Base-by-base conservation (phyloP, 257 asterid genomes). In the Plectranthus barbatus region DNA sequence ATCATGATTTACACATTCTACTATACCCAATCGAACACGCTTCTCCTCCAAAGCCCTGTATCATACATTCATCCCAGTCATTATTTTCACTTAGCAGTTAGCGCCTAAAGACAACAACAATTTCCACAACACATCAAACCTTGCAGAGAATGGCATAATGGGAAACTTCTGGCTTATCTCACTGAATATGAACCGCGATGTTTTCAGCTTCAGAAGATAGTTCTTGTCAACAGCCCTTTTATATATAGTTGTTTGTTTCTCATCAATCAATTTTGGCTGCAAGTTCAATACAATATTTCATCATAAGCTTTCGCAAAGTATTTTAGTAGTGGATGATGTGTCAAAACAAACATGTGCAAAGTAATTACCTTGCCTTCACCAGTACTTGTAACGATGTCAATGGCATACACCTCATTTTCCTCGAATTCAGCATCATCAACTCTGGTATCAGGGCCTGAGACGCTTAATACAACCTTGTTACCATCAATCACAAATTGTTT, bases 361-460 rank as follows among this genome's bases (percentile, higher is more conserved):
- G 13, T 9, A 15, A 72, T 52, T 73, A 88, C 95, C 93, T 88
- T 91, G 72, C 97, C 98, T 71, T 91, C 98, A 31, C 98, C 98
- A 6, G 96, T 86, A 84, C 95, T 86, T 29, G 97, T 82, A 44
- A 91, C 98, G 26, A 88, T 88, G 82, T 88, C 96, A 56, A 88
- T 71, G 11, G 95, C 70, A 66, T 92, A 92, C 33, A 92, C 96
- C 75, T 92, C 99, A 69, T 92, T 92, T 70, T 89, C 96, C 81
- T 92, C 99, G 54, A 92, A 89, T 60, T 92, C 99, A 3, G 95
- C 91, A 26, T 92, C 99, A 69, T 92, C 99, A 33, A 92, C 97
- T 69, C 91, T 77, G 11, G 88, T 89, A 9, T 92, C 99, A 17
- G 96, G 80, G 57, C 71, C 69, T 4, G 96, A 64, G 12, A 71